Evolutionary conservation across 768 basidiomycete species (phyloP).

Genomic region (Lactifluus echinatus): DNA sequence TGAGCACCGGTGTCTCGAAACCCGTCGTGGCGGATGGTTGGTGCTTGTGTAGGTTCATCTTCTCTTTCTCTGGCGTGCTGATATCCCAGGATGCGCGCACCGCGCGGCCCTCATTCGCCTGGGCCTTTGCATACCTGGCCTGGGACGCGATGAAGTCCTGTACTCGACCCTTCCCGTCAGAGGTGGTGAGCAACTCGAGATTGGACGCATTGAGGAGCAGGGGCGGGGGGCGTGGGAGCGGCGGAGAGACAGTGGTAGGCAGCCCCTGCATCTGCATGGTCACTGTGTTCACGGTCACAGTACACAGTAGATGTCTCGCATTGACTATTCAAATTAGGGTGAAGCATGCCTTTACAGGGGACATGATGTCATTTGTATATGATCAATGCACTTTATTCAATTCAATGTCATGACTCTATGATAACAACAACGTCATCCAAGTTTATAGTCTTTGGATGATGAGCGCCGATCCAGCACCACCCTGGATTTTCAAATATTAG

Average conservation of each 20-base stretch:
- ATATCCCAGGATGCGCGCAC: conserved; percentile 21
- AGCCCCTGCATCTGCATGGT: too few relatives aligned
- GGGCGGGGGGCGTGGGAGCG: background rate
- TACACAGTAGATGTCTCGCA: too few relatives aligned
- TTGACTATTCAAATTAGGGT: background rate
- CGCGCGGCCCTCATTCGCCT: conserved; percentile 34
- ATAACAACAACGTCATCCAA: background rate
- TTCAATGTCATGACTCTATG: too few relatives aligned
- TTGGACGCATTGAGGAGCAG: conserved; percentile 1
- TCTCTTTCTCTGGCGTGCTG: background rate
- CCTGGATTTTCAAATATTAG: conserved; percentile 38
- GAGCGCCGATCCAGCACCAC: conserved; percentile 87
- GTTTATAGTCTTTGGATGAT: conserved; percentile 72
- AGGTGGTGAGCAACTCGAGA: conserved; percentile 21
- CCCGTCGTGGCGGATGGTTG: background rate
- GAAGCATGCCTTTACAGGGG: conserved; percentile 27
- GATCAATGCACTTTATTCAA: too few relatives aligned
- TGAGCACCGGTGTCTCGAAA: conserved; percentile 22
- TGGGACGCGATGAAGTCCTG: conserved; percentile 44
- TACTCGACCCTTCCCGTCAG: conserved; percentile 37
- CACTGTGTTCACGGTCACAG: too few relatives aligned
- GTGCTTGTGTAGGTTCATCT: conserved; percentile 1
- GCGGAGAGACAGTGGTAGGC: background rate
- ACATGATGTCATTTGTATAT: too few relatives aligned
- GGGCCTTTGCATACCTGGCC: conserved; percentile 33